These are phyloP conservation scores for Apium graveolens DNA, from an alignment of 129 eudicot genomes.

Conservation along the genomic window DNA sequence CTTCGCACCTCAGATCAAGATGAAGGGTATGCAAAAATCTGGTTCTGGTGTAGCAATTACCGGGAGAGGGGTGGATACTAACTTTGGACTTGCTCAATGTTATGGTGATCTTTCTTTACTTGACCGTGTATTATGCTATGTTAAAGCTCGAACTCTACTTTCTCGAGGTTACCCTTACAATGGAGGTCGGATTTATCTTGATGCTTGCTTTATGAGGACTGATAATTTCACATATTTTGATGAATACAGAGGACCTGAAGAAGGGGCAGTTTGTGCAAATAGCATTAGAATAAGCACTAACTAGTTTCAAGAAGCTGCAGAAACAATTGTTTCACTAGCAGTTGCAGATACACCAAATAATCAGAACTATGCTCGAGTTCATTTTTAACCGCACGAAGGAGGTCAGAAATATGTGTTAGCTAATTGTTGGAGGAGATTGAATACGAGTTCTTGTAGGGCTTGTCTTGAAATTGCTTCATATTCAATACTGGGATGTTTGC, in stretches of 20 bases:
- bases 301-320: constrained; percentile 33
- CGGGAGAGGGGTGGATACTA: constrained; percentile 38
- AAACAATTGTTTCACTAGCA: constrained; percentile 35
- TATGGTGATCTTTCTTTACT: constrained; percentile 65
- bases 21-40: constrained; percentile 27
- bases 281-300: constrained; percentile 22
- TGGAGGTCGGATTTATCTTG: constrained; percentile 59
- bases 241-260: constrained; percentile 43
- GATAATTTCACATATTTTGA: constrained; percentile 47
- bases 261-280: constrained; percentile 47
- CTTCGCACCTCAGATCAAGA: too few species aligned
- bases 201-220: constrained; percentile 72
- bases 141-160: constrained; percentile 49
- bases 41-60: constrained; percentile 39
- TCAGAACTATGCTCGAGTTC: constrained; percentile 32
- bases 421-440: constrained; percentile 67
- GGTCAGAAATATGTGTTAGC: constrained; percentile 51
- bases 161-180: constrained; percentile 54
- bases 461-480: constrained; percentile 59
- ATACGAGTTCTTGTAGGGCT: constrained; percentile 36
- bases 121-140: constrained; percentile 65
- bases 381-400: constrained; percentile 30
- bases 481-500: constrained; percentile 45
- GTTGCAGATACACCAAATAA: constrained; percentile 27
- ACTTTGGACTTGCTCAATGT: constrained; percentile 56